A percentile compares a stretch with the other conserved stretches of the same genome.
phyloP scores from a whole-genome alignment of 2,329 filamentous ascomycete species.

The Botryotinia globosa region DNA sequence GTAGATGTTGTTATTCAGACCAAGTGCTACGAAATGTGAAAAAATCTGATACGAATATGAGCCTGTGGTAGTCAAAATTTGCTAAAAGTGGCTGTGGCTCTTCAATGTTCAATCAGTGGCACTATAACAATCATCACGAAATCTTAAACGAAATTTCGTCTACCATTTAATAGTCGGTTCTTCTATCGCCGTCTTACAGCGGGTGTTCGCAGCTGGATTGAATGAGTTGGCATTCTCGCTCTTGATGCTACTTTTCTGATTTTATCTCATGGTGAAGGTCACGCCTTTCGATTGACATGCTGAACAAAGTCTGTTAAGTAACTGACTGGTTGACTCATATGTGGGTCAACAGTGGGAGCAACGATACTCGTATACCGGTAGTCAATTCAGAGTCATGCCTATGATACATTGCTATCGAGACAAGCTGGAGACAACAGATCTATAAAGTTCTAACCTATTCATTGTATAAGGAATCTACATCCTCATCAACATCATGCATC shows the following conservation, averaged over 20 bases:
- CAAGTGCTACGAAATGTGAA: not conserved
- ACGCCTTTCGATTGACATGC: not conserved
- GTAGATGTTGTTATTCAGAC: not conserved
- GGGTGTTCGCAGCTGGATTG: not conserved
- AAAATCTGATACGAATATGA: not conserved
- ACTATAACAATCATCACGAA: not conserved
- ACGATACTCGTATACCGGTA: not conserved
- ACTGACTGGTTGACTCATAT: not conserved
- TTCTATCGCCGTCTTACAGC: not conserved
- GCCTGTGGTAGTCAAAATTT: not conserved
- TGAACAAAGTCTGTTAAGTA: not conserved
- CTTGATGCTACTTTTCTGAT: not conserved
- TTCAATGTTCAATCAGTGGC: not conserved
- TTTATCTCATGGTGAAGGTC: not conserved
- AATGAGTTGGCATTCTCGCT: not conserved
- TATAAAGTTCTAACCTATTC: too few species aligned
- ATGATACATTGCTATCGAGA: not conserved
- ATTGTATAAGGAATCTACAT: not conserved
- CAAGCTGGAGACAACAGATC: too few species aligned
- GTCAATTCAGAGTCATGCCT: not conserved
- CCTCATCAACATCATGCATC: not conserved
- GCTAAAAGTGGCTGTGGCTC: not conserved
- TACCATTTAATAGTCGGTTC: not conserved
- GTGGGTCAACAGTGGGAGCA: not conserved
- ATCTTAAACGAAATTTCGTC: not conserved